Evolutionary conservation across 257 asterid genomes (phyloP).

Genomic region (Perilla frutescens): DNA sequence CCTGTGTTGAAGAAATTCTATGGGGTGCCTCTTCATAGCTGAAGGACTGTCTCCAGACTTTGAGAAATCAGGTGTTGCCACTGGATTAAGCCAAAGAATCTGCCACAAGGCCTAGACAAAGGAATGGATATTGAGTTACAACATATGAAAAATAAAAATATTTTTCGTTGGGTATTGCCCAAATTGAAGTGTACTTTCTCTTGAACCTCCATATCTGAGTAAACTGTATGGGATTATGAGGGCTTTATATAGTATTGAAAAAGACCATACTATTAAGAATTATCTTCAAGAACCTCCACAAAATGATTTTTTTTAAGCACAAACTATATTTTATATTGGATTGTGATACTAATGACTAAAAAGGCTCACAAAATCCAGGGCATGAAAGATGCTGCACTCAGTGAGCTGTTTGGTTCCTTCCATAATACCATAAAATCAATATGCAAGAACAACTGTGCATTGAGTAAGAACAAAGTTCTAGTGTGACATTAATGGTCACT

Average conservation of each 20-base stretch:
- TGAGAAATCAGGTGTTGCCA: conserved; percentile 57
- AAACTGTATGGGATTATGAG: conserved; percentile 1
- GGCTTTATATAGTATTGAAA: not conserved
- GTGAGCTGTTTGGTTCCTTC: conserved; percentile 27
- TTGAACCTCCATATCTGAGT: conserved; percentile 6
- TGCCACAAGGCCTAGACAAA: conserved; percentile 87
- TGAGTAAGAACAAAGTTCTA: conserved; percentile 12
- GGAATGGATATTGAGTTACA: conserved; percentile 33
- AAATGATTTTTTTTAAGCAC: not conserved
- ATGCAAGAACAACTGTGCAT: conserved; percentile 13
- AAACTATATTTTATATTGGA: not conserved
- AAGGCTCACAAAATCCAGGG: conserved; percentile 15
- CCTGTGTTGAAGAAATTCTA: conserved; percentile 87
- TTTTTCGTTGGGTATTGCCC: conserved; percentile 6
- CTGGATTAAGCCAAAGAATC: conserved; percentile 89
- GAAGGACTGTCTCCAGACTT: conserved; percentile 49
- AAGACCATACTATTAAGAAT: conserved; percentile 1
- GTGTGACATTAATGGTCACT: conserved; percentile 1
- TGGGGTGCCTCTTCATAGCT: conserved; percentile 73
- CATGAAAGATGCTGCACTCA: conserved; percentile 13
- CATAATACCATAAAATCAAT: conserved; percentile 16
- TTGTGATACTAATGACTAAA: too few species aligned
- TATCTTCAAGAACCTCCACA: not conserved
- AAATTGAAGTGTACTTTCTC: not conserved
- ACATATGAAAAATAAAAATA: conserved; percentile 22